Evolutionary conservation across 352 stramenopile species (phyloP), one percentile per base, ranked within the genome.

Genomic region (Bremia lactucae): DNA sequence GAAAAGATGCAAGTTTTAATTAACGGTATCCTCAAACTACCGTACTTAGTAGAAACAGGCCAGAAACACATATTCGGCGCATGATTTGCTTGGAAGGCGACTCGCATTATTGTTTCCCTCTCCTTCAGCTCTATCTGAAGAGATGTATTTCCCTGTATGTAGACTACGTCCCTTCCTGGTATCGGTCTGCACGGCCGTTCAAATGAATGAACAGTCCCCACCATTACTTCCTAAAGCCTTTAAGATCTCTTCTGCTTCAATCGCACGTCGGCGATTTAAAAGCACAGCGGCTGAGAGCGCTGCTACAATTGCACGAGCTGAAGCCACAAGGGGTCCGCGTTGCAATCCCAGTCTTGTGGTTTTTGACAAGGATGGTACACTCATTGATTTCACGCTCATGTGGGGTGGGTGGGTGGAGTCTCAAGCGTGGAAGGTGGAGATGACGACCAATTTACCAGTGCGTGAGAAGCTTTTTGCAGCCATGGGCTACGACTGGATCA

Each of bases 361-460:
- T 31, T 94, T 94, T 31, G 79, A 94, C 59, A 94, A 94, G 62
- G 81, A 94, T 46, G 81, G 81, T 49, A 94, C 81, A 45, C 75
- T 94, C 38, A 92, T 94, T 46, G 81, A 94, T 55, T 94, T 94
- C 46, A 89, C 87, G 44, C 67, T 85, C 61, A 94, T 91, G 81
- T 94, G 81, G 81, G 77, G 76, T 42, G 72, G 73, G 31, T 94
- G 78, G 78, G 71, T 90, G 44, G 78, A 91, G 52, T 85, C 71
- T 3, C 77, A 91, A 38, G 80, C 78, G 5, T 89, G 74, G 74
- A 69, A 75, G 36, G 71, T 94, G 15, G 81, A 94, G 54, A 91
- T 90, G 77, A 89, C 72, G 16, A 87, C 74, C 9, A 46, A 46
- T 13, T 45, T 87, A 19, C 76, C 76, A 3, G 74, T 91, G 29